These are phyloP conservation scores for Karstenula rhodostoma DNA, from an alignment of 2,329 filamentous ascomycete genomes.

Conservation along the genomic window DNA sequence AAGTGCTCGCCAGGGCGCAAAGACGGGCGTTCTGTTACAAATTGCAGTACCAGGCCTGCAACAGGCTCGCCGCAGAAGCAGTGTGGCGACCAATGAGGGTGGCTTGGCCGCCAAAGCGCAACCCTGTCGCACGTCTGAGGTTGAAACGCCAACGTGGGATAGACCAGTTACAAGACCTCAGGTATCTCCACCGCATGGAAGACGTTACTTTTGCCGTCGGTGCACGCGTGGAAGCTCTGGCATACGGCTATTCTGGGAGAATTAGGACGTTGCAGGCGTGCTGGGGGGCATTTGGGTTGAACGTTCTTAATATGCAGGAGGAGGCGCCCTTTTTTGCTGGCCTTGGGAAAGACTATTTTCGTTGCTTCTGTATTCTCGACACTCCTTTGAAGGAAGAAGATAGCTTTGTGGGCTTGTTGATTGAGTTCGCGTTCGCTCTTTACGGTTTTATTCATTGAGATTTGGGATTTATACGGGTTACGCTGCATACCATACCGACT, in stretches of 20 bases:
- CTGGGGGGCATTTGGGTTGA: not conserved
- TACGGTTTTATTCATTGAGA: not conserved
- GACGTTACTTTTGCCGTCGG: not conserved
- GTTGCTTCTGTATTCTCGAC: not conserved
- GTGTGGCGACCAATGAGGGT: constrained; percentile 19
- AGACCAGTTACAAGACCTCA: not conserved
- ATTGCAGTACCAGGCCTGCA: constrained; percentile 28
- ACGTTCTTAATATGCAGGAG: not conserved
- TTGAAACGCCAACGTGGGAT: constrained; percentile 21
- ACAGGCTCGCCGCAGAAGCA: constrained; percentile 22
- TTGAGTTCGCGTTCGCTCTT: constrained; percentile 22
- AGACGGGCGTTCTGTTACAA: not conserved
- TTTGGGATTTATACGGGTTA: not conserved
- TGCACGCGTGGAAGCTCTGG: constrained; percentile 5
- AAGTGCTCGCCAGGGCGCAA: not conserved
- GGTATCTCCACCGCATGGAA: constrained; percentile 5
- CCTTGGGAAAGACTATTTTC: not conserved
- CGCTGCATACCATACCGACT: not conserved
- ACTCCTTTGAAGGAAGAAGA: constrained; percentile 1
- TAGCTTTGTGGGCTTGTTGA: constrained; percentile 23
- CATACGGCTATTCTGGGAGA: constrained; percentile 8
- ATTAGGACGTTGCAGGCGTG: constrained; percentile 4
- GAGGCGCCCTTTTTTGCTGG: not conserved
- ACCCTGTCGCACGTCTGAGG: constrained; percentile 9
- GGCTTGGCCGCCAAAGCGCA: constrained; percentile 7